A percentile compares a stretch with the other conserved stretches of the same genome.
These are phyloP conservation scores for Lagenaria siceraria DNA, from an alignment of 306 rosid species.

Conservation along the genomic window DNA sequence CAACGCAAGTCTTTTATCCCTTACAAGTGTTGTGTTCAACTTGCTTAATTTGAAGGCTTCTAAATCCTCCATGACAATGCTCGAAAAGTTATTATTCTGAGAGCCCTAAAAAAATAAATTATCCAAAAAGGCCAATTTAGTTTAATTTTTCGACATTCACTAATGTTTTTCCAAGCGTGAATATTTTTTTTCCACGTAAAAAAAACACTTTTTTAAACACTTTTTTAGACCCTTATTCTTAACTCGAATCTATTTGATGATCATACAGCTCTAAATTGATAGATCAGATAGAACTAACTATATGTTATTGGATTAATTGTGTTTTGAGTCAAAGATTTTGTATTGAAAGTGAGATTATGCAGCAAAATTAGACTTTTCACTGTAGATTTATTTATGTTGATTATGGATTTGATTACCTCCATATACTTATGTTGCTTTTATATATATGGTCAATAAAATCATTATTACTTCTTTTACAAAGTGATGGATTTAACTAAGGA, in stretches of 20 bases:
- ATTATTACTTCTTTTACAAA: slow-evolving; percentile 1
- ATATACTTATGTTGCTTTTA: not conserved
- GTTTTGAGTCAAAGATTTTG: not conserved
- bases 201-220: too few relatives aligned
- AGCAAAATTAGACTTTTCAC: not conserved
- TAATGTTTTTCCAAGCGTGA: too few relatives aligned
- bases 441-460: not conserved
- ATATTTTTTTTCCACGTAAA: too few relatives aligned
- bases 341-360: not conserved
- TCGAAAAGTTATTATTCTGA: too few relatives aligned
- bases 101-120: too few relatives aligned
- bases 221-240: too few relatives aligned
- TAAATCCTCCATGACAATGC: not conserved
- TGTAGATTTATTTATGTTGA: not conserved
- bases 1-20: too few relatives aligned
- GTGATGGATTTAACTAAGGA: not conserved
- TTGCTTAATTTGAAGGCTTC: not conserved
- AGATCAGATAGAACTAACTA: not conserved
- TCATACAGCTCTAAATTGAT: not conserved
- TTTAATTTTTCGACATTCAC: too few relatives aligned
- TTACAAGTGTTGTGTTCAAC: too few relatives aligned
- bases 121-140: too few relatives aligned
- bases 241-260: not conserved
- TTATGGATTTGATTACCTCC: not conserved
- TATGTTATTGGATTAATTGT: not conserved